phyloP scores from a whole-genome alignment of 495 filamentous ascomycete species.

The Podospora australis region DNA sequence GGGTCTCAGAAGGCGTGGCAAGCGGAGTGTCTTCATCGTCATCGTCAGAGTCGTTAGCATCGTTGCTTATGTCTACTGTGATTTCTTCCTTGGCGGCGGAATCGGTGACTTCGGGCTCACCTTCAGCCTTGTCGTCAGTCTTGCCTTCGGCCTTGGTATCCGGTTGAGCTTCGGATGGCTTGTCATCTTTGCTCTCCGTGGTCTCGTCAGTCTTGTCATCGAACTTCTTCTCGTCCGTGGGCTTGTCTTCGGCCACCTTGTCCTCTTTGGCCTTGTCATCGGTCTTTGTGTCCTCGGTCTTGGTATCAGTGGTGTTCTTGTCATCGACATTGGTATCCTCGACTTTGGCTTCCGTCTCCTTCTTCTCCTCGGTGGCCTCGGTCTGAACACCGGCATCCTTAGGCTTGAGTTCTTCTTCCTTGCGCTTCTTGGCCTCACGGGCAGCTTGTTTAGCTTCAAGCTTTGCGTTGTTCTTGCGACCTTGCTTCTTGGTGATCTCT shows the following conservation, averaged over 20 bases:
- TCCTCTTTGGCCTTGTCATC: slow-evolving; percentile 15
- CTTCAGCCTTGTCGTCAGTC: slow-evolving; percentile 8
- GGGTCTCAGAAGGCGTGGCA: slow-evolving; percentile 20
- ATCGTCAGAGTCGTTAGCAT: slow-evolving; percentile 11
- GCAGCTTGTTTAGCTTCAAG: slow-evolving; percentile 27
- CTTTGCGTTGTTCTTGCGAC: slow-evolving; percentile 38
- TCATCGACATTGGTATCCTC: slow-evolving; percentile 28
- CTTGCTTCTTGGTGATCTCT: slow-evolving; percentile 39
- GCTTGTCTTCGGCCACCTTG: slow-evolving; percentile 15
- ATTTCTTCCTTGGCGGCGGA: slow-evolving; percentile 5
- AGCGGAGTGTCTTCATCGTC: slow-evolving; percentile 21
- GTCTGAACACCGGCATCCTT: slow-evolving; percentile 38
- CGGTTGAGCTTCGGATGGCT: slow-evolving; percentile 22
- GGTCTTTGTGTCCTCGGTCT: no score
- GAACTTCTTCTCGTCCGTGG: slow-evolving; percentile 27
- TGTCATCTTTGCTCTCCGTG: slow-evolving; percentile 17
- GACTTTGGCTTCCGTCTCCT: slow-evolving; percentile 16
- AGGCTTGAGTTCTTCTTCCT: slow-evolving; percentile 35
- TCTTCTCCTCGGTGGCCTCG: slow-evolving; percentile 24
- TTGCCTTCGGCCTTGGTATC: slow-evolving; percentile 10
- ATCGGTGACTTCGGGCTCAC: slow-evolving; percentile 7
- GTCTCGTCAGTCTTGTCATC: slow-evolving; percentile 10
- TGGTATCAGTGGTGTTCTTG: slow-evolving; percentile 7
- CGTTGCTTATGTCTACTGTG: slow-evolving; percentile 5
- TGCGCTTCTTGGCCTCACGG: slow-evolving; percentile 32